These are phyloP conservation scores for Yamadazyma triangularis DNA, from an alignment of 1,139 yeast species.

Conservation along the genomic window DNA sequence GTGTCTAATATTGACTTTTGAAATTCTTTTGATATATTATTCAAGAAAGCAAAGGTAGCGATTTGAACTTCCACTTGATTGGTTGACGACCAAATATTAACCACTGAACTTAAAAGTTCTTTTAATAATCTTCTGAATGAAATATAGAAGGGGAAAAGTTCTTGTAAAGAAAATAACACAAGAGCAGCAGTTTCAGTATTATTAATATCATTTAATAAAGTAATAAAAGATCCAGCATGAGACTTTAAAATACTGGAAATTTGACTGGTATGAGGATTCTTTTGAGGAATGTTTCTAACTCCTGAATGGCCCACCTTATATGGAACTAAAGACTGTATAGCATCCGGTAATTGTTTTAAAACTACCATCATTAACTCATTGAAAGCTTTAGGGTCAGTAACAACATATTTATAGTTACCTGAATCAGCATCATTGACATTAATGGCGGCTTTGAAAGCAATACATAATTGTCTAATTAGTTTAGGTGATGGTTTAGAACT, in stretches of 20 bases:
- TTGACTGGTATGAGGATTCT: conserved; percentile 53
- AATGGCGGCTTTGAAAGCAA: conserved; percentile 86
- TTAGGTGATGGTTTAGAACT: conserved; percentile 54
- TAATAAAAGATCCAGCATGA: conserved; percentile 66
- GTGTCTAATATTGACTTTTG: conserved; percentile 60
- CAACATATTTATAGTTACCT: conserved; percentile 59
- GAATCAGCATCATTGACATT: conserved; percentile 52
- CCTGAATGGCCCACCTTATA: conserved; percentile 35
- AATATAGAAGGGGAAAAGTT: conserved; percentile 75
- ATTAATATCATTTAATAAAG: conserved; percentile 65
- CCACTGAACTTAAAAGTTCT: conserved; percentile 61
- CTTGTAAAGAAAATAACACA: conserved; percentile 64
- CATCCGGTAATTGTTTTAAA: conserved; percentile 69
- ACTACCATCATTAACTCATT: conserved; percentile 67
- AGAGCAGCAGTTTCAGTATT: conserved; percentile 79
- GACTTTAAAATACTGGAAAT: conserved; percentile 64
- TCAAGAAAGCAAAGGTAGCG: conserved; percentile 83
- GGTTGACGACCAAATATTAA: conserved; percentile 74
- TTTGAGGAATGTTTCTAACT: conserved; percentile 53
- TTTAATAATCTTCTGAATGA: conserved; percentile 77
- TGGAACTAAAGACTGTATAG: conserved; percentile 67
- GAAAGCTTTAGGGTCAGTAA: conserved; percentile 76
- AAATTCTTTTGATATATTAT: conserved; percentile 66
- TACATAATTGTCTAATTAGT: conserved; percentile 60
- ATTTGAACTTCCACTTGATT: conserved; percentile 72